These are phyloP conservation scores for Cyclotella atomus DNA, from an alignment of 108 stramenopile genomes.

Conservation along the genomic window DNA sequence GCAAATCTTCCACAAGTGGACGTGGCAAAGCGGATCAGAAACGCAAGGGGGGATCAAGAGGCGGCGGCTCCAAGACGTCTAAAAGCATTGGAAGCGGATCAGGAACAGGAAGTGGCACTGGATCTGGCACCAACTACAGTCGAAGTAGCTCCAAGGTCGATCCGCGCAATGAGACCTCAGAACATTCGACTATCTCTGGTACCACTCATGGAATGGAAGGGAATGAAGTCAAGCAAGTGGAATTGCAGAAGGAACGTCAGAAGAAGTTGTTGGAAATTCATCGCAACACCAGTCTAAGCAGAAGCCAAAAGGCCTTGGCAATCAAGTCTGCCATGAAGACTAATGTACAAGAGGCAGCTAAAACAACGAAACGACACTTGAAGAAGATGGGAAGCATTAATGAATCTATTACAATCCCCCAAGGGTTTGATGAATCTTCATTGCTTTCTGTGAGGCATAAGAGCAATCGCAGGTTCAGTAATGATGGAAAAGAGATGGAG, in stretches of 20 bases:
- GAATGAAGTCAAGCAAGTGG: background rate
- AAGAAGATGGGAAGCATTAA: background rate
- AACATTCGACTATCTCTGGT: background rate
- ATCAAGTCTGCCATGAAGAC: constrained; percentile 20
- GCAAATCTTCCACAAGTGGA: background rate
- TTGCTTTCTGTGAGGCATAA: background rate
- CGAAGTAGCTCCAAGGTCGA: background rate
- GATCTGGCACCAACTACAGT: background rate
- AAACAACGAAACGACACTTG: background rate
- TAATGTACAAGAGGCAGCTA: background rate
- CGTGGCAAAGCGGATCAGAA: background rate
- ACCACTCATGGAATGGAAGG: background rate
- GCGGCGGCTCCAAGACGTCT: background rate
- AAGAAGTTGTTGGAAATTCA: constrained; percentile 20
- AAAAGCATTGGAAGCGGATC: background rate
- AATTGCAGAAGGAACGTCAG: constrained; percentile 6
- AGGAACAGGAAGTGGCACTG: background rate
- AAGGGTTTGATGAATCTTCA: background rate
- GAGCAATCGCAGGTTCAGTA: background rate
- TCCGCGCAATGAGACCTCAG: background rate
- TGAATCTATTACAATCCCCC: background rate
- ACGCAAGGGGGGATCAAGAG: too few species aligned
- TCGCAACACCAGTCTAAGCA: constrained; percentile 8
- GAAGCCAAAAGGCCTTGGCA: background rate
- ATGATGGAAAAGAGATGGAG: background rate